Conservation (phyloP, 176 grass and related monocot genomes). For the Oryza longistaminata region DNA sequence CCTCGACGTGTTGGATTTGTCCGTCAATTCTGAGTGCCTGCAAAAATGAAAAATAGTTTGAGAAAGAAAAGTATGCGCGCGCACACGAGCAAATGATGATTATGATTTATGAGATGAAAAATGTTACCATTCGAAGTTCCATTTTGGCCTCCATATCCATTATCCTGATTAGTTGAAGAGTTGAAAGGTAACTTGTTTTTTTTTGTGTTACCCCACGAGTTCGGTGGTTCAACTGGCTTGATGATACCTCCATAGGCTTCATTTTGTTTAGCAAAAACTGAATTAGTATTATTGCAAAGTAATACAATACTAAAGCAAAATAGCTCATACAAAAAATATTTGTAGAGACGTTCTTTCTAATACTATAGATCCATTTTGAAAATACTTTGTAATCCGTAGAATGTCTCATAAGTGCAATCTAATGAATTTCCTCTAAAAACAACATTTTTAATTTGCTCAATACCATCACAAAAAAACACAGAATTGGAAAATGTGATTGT, state of each 20-base stretch:
- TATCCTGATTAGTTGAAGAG: neutral
- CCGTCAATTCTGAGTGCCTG: neutral
- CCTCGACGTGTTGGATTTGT: neutral
- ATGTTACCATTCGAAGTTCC: neutral
- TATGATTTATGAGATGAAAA: neutral
- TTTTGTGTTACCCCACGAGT: neutral
- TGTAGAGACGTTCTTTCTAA: neutral
- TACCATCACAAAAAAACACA: no score
- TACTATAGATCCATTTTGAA: neutral
- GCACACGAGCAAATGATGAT: neutral
- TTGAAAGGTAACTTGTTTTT: no score
- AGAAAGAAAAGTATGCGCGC: neutral
- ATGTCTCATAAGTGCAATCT: no score
- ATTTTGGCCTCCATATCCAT: no score
- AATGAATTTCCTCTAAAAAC: no score
- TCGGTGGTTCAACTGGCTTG: neutral
- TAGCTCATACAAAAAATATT: no score
- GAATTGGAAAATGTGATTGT: no score
- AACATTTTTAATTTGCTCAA: no score
- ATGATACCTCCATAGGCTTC: neutral
- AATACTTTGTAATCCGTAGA: no score
- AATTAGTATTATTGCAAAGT: neutral
- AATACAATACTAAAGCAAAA: neutral
- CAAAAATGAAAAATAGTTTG: neutral
- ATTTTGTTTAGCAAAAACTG: neutral